phyloP scores from a whole-genome alignment of 78 protist species.

The Acrasis kona region DNA sequence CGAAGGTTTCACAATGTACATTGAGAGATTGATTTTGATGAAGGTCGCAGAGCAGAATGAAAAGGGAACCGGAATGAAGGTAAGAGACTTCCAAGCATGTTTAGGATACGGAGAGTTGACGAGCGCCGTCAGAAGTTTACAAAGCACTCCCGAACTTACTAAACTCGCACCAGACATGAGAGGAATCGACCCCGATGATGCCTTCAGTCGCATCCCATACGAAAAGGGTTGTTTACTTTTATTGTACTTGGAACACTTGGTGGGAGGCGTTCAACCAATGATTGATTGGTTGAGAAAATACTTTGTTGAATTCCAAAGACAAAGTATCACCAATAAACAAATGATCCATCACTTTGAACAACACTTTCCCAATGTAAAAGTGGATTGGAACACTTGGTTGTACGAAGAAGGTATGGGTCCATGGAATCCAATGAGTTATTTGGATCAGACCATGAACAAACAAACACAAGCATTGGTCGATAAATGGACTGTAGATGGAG shows the following conservation, averaged over 20 bases:
- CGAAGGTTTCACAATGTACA: slow-evolving; percentile 17
- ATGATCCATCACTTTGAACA: not conserved
- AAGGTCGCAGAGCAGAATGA: not conserved
- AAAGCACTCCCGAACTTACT: not conserved
- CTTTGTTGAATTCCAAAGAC: not conserved
- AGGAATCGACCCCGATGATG: slow-evolving; percentile 33
- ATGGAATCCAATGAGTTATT: not conserved
- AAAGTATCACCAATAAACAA: not conserved
- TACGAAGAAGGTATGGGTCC: not conserved
- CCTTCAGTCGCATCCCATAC: slow-evolving; percentile 22
- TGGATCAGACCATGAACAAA: not conserved
- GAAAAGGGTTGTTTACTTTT: slow-evolving; percentile 26
- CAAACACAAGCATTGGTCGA: not conserved
- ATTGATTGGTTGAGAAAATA: not conserved
- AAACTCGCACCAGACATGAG: not conserved
- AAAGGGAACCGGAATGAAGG: not conserved
- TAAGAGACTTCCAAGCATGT: not conserved
- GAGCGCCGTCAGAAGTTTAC: not conserved
- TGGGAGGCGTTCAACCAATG: slow-evolving; percentile 13
- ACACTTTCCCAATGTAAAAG: not conserved
- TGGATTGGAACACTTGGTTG: not conserved
- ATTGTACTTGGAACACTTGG: slow-evolving; percentile 4
- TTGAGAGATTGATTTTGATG: slow-evolving; percentile 13
- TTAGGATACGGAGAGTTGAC: not conserved
- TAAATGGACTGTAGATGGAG: not conserved